A percentile compares a stretch with the other conserved stretches of the same genome.
Conservation (phyloP, 306 rosid genomes). For the Phaseolus lunatus region DNA sequence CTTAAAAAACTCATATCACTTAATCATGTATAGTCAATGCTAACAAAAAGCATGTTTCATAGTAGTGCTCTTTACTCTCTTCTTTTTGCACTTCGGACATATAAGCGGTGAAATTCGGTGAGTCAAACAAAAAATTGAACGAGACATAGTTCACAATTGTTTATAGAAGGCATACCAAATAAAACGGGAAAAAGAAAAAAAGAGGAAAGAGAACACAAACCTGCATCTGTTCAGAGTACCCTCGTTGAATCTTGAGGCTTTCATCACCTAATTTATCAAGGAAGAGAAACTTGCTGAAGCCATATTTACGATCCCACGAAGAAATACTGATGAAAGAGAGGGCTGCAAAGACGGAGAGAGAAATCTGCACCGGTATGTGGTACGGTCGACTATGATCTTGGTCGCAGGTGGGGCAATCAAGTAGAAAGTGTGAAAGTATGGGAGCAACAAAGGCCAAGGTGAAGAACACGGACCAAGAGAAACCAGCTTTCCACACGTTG, state of each 20-base stretch:
- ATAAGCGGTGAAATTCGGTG: background rate
- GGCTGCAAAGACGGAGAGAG: constrained; percentile 62
- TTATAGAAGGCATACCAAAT: background rate
- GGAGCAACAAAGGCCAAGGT: constrained; percentile 66
- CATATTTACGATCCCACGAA: constrained; percentile 64
- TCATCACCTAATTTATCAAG: constrained; percentile 67
- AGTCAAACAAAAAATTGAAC: constrained; percentile 3
- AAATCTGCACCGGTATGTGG: constrained; percentile 68
- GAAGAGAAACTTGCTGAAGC: constrained; percentile 72
- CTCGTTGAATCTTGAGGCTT: constrained; percentile 64
- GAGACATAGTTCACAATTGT: background rate
- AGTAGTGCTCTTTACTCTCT: background rate
- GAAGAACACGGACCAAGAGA: constrained; percentile 78
- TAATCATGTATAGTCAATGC: too few relatives aligned
- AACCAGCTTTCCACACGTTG: constrained; percentile 44
- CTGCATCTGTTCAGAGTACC: constrained; percentile 68
- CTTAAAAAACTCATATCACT: background rate
- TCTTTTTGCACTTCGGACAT: background rate
- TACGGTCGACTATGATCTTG: constrained; percentile 76
- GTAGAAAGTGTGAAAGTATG: constrained; percentile 66
- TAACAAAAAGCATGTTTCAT: background rate
- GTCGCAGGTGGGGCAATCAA: constrained; percentile 71
- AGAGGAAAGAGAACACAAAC: constrained; percentile 37
- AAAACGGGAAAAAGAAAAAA: background rate
- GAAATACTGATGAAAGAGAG: constrained; percentile 70